Conservation (phyloP, 257 asterid species). For the Solanum dulcamara region DNA sequence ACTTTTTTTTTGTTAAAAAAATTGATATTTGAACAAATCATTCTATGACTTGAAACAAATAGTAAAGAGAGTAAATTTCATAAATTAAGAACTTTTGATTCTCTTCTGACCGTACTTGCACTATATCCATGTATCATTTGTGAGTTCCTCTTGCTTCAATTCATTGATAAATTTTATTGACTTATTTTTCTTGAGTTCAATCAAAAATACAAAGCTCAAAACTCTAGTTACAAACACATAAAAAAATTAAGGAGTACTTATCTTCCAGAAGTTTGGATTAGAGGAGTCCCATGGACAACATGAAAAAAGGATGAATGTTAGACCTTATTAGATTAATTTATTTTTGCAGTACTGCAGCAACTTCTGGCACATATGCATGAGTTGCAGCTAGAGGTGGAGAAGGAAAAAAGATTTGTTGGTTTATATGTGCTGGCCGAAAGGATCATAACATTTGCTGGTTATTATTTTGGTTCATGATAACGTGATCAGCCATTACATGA, state of each 20-base stretch:
- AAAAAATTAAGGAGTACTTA: neutral
- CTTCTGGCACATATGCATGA: neutral
- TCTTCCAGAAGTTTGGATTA: constrained; percentile 37
- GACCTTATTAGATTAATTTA: neutral
- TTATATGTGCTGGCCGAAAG: neutral
- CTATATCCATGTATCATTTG: constrained; percentile 37
- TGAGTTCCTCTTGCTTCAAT: constrained; percentile 55
- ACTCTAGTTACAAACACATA: neutral
- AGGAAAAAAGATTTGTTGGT: neutral
- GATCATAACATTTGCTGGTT: neutral
- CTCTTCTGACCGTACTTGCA: neutral
- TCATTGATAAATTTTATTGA: constrained; percentile 26
- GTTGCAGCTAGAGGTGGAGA: neutral
- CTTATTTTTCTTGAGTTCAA: constrained; percentile 37
- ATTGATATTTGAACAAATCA: neutral
- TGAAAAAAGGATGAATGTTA: constrained; percentile 3
- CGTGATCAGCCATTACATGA: no score
- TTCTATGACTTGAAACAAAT: neutral
- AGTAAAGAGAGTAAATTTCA: no score
- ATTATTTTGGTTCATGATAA: neutral
- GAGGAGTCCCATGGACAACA: constrained; percentile 17
- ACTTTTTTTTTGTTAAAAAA: neutral
- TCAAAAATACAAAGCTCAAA: neutral
- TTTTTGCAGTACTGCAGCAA: neutral
- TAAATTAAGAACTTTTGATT: no score